Evolutionary conservation across 768 basidiomycete species (phyloP), one percentile per base, ranked within the genome.

Genomic region (Lactarius akahatsu): DNA sequence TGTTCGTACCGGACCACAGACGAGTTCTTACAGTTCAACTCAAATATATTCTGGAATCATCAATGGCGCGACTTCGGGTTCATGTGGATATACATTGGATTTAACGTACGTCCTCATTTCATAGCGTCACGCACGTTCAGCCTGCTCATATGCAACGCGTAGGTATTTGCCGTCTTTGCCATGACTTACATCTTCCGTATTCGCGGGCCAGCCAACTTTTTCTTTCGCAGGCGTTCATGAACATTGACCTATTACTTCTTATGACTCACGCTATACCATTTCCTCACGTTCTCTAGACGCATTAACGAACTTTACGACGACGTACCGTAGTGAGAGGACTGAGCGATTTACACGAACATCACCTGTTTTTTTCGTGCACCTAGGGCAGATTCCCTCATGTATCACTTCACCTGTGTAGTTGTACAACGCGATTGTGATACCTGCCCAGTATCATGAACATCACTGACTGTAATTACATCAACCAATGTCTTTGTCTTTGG

Each of bases 151-250:
- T 64, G 5, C 10, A 28, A 26, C 50, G 23, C 43, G 7, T 65
- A 88, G 87, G 73, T 82, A 11, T 76, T 76, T 47, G 74, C 73
- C 5, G 75, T 82, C 4, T 88, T 80, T 71, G 57, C 78, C 1
- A 77, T 87, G 63, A 88, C 87, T 1, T 88, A 86, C 63, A 57
- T 86, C 32, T 85, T 85, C 74, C 81, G 86, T 45, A 80, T 87
- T 45, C 60, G 52, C 26, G 68, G 65, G 36, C 61, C 36, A 77
- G 78, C 41, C 15, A 55, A 62, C 32, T n/a, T 69, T 26, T 67
- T 69, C 52, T 62, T 59, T 36, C 56, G 57, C 26, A 66, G 45
- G 9, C 47, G 28, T 16, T 62, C 20, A n/a, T 64, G 23, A 40
- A 9, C 45, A 26, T n/a, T 40, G 36, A 23, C 15, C 4, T 7